Percentiles rank a stretch among this genome's conserved stretches.
phyloP scores from a whole-genome alignment of 129 eudicot genomes.

The Lactuca saligna region DNA sequence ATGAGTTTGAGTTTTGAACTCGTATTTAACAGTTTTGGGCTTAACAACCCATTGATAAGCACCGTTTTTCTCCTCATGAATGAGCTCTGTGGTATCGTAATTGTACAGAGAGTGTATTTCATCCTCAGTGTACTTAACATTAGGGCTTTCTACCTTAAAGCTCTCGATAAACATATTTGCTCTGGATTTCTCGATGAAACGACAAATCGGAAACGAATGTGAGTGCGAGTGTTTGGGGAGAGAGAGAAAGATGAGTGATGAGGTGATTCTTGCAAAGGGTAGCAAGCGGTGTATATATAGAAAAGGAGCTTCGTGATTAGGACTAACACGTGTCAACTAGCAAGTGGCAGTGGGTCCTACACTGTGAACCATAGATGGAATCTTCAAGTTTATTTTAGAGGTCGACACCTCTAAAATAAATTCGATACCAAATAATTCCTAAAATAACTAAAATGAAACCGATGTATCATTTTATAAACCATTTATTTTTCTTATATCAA shows the following conservation, averaged over 20 bases:
- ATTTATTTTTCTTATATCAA: too few relatives aligned
- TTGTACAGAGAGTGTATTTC: slow-evolving; percentile 79
- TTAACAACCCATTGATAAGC: slow-evolving; percentile 87
- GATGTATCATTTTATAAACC: too few relatives aligned
- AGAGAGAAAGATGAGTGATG: slow-evolving; percentile 10
- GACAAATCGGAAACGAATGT: slow-evolving; percentile 11
- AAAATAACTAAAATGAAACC: too few relatives aligned
- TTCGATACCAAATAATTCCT: too few relatives aligned
- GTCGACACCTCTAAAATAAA: not conserved
- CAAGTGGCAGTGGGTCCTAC: slow-evolving; percentile 32
- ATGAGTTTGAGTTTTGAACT: slow-evolving; percentile 75
- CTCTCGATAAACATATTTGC: slow-evolving; percentile 80
- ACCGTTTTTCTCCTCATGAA: slow-evolving; percentile 83
- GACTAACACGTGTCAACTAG: slow-evolving; percentile 24
- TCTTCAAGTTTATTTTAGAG: not conserved
- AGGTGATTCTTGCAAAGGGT: slow-evolving; percentile 21
- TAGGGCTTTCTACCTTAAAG: slow-evolving; percentile 94
- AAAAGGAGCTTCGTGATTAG: slow-evolving; percentile 3
- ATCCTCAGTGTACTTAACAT: slow-evolving; percentile 74
- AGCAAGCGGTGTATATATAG: slow-evolving; percentile 31
- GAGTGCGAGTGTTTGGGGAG: slow-evolving; percentile 8
- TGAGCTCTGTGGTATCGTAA: slow-evolving; percentile 91
- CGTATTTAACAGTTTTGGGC: slow-evolving; percentile 91
- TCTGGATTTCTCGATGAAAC: not conserved
- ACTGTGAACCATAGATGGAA: slow-evolving; percentile 20